These are phyloP conservation scores for Albatrellus ellisii DNA, from an alignment of 768 basidiomycete genomes.

Conservation along the genomic window DNA sequence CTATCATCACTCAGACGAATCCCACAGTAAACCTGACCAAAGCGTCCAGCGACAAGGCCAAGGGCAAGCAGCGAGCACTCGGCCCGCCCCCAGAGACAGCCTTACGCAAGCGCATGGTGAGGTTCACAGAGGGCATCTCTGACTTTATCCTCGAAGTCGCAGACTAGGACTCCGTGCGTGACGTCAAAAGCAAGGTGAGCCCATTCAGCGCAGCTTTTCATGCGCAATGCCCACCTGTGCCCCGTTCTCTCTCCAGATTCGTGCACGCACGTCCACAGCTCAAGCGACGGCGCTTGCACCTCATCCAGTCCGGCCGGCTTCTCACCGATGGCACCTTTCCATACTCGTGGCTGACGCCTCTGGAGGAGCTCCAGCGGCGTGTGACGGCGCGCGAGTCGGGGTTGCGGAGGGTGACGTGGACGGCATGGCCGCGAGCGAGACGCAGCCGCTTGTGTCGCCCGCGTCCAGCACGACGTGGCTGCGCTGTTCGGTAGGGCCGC, in stretches of 20 bases:
- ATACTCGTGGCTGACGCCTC: conserved; percentile 42
- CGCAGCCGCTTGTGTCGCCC: conserved; percentile 7
- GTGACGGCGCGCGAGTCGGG: too few species aligned
- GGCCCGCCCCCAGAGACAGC: conserved; percentile 22
- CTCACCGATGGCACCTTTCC: conserved; percentile 72
- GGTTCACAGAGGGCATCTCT: conserved; percentile 78
- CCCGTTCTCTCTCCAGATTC: conserved; percentile 37
- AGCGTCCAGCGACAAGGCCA: conserved; percentile 71
- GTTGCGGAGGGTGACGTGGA: too few species aligned
- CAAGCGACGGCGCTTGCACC: conserved; percentile 54
- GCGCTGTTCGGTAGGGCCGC: conserved; percentile 86
- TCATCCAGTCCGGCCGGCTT: conserved; percentile 84
- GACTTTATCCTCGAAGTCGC: conserved; percentile 58
- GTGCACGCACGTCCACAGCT: conserved; percentile 50
- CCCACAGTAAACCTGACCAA: too few species aligned
- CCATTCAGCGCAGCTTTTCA: background rate
- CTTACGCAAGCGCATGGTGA: conserved; percentile 51
- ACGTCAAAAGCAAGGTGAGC: conserved; percentile 65
- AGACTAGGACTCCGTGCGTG: conserved; percentile 54
- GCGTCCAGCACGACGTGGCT: conserved; percentile 43
- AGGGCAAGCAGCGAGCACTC: conserved; percentile 66
- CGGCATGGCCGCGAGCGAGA: too few species aligned
- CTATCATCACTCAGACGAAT: too few species aligned
- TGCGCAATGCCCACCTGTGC: background rate
- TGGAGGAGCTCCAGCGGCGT: conserved; percentile 48